Percentiles rank a stretch among this genome's conserved stretches.
phyloP scores from a whole-genome alignment of 2,329 filamentous ascomycete species.

The Apiospora koreana region DNA sequence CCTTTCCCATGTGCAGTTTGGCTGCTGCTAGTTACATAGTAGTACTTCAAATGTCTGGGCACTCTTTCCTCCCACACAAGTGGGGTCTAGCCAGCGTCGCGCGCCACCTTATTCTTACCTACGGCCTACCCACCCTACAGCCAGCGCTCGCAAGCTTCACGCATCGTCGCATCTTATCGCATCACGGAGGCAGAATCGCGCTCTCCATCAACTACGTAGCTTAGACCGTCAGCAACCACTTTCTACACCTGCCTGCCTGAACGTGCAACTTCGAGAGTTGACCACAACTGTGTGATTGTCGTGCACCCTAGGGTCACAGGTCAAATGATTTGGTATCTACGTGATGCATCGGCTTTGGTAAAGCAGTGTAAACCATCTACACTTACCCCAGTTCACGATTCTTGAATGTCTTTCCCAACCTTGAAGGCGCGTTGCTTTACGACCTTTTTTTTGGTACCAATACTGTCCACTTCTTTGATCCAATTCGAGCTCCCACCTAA shows the following conservation, averaged over 20 bases:
- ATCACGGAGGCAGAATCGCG: not conserved
- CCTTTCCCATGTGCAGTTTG: not conserved
- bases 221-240: not conserved
- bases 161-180: not conserved
- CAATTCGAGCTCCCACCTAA: conserved; percentile 21
- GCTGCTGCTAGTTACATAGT: no score
- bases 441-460: no score
- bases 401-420: not conserved
- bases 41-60: no score
- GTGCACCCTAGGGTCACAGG: no score
- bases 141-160: not conserved
- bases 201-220: not conserved
- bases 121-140: not conserved
- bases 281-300: not conserved
- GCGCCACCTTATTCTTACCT: not conserved
- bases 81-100: conserved; percentile 2
- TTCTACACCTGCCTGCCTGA: not conserved
- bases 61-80: not conserved
- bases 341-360: not conserved
- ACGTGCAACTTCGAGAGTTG: not conserved
- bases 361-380: not conserved
- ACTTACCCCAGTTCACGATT: not conserved
- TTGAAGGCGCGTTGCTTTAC: not conserved
- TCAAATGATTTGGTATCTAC: not conserved
- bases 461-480: not conserved